A percentile compares a stretch with the other conserved stretches of the same genome.
phyloP scores from a whole-genome alignment of 768 basidiomycete genomes.

The Termitomyces sp. region DNA sequence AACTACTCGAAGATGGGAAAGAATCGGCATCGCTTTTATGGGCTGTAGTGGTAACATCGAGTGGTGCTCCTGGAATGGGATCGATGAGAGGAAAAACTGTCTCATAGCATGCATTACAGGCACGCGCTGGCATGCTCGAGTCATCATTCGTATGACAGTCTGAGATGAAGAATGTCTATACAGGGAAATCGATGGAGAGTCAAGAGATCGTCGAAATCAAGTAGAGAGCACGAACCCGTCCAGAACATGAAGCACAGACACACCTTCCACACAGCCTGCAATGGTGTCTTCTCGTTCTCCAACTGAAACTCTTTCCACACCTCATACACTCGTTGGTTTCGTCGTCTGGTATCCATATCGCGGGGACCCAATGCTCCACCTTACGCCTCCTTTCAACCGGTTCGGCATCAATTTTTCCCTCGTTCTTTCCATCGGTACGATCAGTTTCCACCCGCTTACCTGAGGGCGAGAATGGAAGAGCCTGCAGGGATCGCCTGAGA shows the following conservation, averaged over 20 bases:
- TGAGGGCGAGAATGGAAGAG: conserved; percentile 59
- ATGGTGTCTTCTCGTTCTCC: conserved; percentile 77
- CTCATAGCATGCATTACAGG: conserved; percentile 84
- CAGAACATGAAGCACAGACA: conserved; percentile 81
- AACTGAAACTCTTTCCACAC: conserved; percentile 71
- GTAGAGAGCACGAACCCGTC: conserved; percentile 43
- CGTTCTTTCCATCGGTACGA: conserved; percentile 11
- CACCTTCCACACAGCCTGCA: conserved; percentile 83
- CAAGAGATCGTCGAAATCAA: neutral
- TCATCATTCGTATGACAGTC: conserved; percentile 43
- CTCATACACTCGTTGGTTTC: conserved; percentile 83
- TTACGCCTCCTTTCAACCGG: conserved; percentile 36
- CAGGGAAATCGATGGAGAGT: neutral
- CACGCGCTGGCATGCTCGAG: conserved; percentile 56
- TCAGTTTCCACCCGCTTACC: conserved; percentile 36
- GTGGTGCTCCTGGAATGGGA: conserved; percentile 12
- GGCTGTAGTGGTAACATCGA: conserved; percentile 5
- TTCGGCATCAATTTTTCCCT: conserved; percentile 11
- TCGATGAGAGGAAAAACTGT: conserved; percentile 71
- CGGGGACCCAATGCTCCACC: conserved; percentile 83
- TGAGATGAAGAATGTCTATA: conserved; percentile 81
- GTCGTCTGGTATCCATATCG: conserved; percentile 89
- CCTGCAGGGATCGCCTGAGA: conserved; percentile 66
- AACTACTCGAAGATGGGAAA: conserved; percentile 43
- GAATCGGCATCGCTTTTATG: conserved; percentile 25